Conservation (phyloP, 495 filamentous ascomycete genomes). For the Pseudomonodictys pantanalensis region DNA sequence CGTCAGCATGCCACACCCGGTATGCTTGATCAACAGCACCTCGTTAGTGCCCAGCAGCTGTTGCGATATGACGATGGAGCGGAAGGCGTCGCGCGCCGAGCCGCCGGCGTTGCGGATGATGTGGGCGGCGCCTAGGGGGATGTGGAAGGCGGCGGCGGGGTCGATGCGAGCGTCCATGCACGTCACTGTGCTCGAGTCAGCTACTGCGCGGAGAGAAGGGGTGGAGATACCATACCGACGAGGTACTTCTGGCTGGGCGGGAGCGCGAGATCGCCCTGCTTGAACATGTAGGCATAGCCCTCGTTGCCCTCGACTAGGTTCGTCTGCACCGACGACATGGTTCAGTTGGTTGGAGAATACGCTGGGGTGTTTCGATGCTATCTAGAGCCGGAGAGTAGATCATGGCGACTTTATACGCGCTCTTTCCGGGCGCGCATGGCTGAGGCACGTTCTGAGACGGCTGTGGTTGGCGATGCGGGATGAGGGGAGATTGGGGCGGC, state of each 20-base stretch:
- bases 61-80: slow-evolving; percentile 74
- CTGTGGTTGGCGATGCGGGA: neutral
- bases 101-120: slow-evolving; percentile 79
- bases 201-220: neutral
- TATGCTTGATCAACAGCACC: slow-evolving; percentile 76
- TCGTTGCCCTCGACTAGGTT: slow-evolving; percentile 59
- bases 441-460: neutral
- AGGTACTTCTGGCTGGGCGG: slow-evolving; percentile 70
- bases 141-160: slow-evolving; percentile 66
- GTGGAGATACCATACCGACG: slow-evolving; percentile 43
- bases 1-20: slow-evolving; percentile 78
- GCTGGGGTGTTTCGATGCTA: neutral
- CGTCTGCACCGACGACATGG: slow-evolving; percentile 49
- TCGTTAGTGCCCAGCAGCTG: slow-evolving; percentile 78
- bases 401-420: neutral
- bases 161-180: slow-evolving; percentile 89
- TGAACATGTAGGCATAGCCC: slow-evolving; percentile 61
- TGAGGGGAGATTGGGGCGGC: slow-evolving; percentile 8
- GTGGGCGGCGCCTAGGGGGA: slow-evolving; percentile 73
- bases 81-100: slow-evolving; percentile 63
- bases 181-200: slow-evolving; percentile 50
- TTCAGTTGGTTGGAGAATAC: neutral
- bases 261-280: slow-evolving; percentile 62
- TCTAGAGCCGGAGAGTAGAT: neutral
- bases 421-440: neutral